Conservation (phyloP, 2,329 filamentous ascomycete species). For the Orbilia brochopaga region DNA sequence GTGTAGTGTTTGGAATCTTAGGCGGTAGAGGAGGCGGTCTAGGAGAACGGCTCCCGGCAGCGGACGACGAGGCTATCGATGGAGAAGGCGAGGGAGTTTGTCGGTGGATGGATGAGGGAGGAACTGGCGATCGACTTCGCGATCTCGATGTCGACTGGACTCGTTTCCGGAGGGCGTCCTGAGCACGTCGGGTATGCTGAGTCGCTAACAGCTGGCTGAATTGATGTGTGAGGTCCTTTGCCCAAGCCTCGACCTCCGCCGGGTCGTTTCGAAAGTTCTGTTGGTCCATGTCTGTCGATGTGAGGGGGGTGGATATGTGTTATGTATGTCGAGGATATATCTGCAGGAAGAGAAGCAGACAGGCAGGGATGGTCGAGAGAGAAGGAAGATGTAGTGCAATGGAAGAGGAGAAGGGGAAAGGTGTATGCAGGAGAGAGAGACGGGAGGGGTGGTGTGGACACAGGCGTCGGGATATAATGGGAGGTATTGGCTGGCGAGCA, state of each 20-base stretch:
- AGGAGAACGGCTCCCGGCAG: conserved; percentile 62
- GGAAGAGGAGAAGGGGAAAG: conserved; percentile 54
- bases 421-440: conserved; percentile 20
- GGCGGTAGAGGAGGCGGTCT: conserved; percentile 55
- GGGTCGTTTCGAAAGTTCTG: conserved; percentile 55
- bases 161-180: conserved; percentile 62
- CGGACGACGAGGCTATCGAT: conserved; percentile 56
- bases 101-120: conserved; percentile 58
- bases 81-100: conserved; percentile 48
- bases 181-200: conserved; percentile 81
- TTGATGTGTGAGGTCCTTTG: conserved; percentile 76
- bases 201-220: conserved; percentile 88
- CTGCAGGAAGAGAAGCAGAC: conserved; percentile 52
- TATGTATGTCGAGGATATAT: conserved; percentile 52
- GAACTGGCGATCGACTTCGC: conserved; percentile 65
- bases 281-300: conserved; percentile 58
- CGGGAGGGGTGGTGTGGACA: conserved; percentile 50
- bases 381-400: conserved; percentile 49
- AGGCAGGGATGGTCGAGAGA: conserved; percentile 55
- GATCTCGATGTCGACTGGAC: conserved; percentile 64
- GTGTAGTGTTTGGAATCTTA: conserved; percentile 53
- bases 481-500: conserved; percentile 27
- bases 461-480: conserved; percentile 20
- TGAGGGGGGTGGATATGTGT: too few species aligned
- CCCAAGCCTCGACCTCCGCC: conserved; percentile 72